These are phyloP conservation scores for Phytopythium chamaehyphon DNA, from an alignment of 352 stramenopile species.

Conservation along the genomic window DNA sequence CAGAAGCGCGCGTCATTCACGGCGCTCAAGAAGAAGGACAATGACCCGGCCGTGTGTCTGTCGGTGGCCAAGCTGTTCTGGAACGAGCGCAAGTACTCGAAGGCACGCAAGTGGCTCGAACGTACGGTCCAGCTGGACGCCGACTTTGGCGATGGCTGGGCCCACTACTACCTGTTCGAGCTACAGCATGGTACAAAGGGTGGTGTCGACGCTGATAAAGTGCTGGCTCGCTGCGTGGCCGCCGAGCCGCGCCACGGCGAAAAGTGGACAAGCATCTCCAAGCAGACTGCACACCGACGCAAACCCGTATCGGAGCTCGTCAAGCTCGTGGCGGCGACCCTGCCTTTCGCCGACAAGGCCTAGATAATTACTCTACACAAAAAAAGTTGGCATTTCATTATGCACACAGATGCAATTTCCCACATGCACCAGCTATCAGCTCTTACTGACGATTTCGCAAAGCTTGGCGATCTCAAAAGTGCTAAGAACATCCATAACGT, in stretches of 20 bases:
- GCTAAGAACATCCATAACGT: too few relatives aligned
- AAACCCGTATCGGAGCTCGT: constrained; percentile 69
- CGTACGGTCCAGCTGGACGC: constrained; percentile 93
- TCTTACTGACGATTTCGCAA: too few relatives aligned
- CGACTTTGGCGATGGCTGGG: constrained; percentile 97
- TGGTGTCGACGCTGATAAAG: constrained; percentile 68
- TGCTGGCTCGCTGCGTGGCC: constrained; percentile 82
- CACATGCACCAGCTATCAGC: too few relatives aligned
- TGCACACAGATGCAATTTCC: too few relatives aligned
- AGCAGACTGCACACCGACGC: constrained; percentile 89
- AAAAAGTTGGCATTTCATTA: not conserved
- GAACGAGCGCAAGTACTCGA: constrained; percentile 92
- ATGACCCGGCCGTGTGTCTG: constrained; percentile 95
- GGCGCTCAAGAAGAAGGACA: constrained; percentile 96
- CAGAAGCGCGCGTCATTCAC: constrained; percentile 96
- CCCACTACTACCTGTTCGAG: constrained; percentile 97
- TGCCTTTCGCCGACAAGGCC: constrained; percentile 56
- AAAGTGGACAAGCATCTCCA: constrained; percentile 92
- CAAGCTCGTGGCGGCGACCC: constrained; percentile 75
- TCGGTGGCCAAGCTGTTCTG: constrained; percentile 97
- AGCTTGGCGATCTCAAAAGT: too few relatives aligned
- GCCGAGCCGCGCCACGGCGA: constrained; percentile 95
- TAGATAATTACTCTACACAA: not conserved
- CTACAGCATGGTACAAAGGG: constrained; percentile 77
- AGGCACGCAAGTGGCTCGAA: constrained; percentile 98